Evolutionary conservation across 805 yeast genomes (phyloP), one percentile per base, ranked within the genome.

Genomic region (Candida suzukii): DNA sequence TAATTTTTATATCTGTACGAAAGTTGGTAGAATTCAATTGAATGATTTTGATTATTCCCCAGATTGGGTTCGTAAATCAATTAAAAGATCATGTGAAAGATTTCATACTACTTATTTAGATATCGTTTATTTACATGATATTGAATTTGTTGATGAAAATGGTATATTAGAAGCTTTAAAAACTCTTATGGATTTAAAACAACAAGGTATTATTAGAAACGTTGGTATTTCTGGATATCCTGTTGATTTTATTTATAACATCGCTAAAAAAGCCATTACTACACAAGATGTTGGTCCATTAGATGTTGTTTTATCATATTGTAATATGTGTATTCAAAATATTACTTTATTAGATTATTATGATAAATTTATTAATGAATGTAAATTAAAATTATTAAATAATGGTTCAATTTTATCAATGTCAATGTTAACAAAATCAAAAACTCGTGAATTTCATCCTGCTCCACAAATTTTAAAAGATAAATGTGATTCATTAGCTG

Each of bases 211-310:
- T 2, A 71, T 86, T 37, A 66, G 59, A 29, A 68, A 79, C 48
- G 71, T 90, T 46, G 97, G 98, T 10, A 63, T 88, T 29, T 80
- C 93, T 14, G 97, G 96, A 0, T 88, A 87, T 53, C 96, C 97
- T 0, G 80, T 91, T 20, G 78, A 77, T 17, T 80, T 75, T 45
- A 63, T 90, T 37, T 73, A 73, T 44, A 48, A 71, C 22, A 66
- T 85, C 14, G 78, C 87, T 2, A 47, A 45, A 32, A 44, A 50
- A 39, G 64, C 70, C 33, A 60, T 56, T 2, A 42, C 56, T 4
- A 61, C 55, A 16, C 52, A 63, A 0, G 67, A 64, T 2, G 74
- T 81, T 39, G 84, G 87, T 1, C 68, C 79, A 1, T 61, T 90
- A 41, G 97, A 90, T 57, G 76, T 81, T 1, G 72, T 88, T 1